Evolutionary conservation across 1,284 basidiomycete genomes (phyloP).

Genomic region (Hortiboletus rubellus): DNA sequence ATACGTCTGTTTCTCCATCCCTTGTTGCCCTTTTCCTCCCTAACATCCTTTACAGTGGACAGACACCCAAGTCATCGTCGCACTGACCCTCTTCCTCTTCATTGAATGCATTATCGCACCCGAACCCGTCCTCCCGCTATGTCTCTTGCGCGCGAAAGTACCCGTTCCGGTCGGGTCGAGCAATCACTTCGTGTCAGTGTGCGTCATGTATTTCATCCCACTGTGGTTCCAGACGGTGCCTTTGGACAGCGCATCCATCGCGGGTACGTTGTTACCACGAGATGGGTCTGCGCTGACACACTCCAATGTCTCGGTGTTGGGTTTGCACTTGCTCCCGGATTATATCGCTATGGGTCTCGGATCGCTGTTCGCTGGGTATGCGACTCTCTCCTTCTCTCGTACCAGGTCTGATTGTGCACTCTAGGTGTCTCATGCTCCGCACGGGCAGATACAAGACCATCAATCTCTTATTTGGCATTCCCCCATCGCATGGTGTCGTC

Average conservation of each 20-base stretch:
- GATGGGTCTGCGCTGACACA: too few relatives aligned
- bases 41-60: slow-evolving; percentile 13
- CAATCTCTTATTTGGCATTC: slow-evolving; percentile 18
- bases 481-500: slow-evolving; percentile 23
- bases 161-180: slow-evolving; percentile 60
- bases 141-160: slow-evolving; percentile 35
- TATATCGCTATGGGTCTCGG: slow-evolving; percentile 23
- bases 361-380: slow-evolving; percentile 20
- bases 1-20: slow-evolving; percentile 1
- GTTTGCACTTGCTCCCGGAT: slow-evolving; percentile 21
- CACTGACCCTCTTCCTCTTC: slow-evolving; percentile 15
- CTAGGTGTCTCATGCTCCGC: slow-evolving; percentile 24
- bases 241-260: slow-evolving; percentile 13
- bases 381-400: not conserved
- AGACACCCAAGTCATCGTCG: slow-evolving; percentile 15
- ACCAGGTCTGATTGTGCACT: not conserved
- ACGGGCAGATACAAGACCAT: slow-evolving; percentile 22
- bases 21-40: not conserved
- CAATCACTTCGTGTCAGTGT: slow-evolving; percentile 12
- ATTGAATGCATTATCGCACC: slow-evolving; percentile 15
- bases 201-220: slow-evolving; percentile 18
- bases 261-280: slow-evolving; percentile 9
- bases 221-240: slow-evolving; percentile 22
- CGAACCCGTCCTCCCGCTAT: slow-evolving; percentile 14
- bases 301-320: not conserved